phyloP scores from a whole-genome alignment of 2,329 filamentous ascomycete species.

The Pseudohalonectria lignicola region DNA sequence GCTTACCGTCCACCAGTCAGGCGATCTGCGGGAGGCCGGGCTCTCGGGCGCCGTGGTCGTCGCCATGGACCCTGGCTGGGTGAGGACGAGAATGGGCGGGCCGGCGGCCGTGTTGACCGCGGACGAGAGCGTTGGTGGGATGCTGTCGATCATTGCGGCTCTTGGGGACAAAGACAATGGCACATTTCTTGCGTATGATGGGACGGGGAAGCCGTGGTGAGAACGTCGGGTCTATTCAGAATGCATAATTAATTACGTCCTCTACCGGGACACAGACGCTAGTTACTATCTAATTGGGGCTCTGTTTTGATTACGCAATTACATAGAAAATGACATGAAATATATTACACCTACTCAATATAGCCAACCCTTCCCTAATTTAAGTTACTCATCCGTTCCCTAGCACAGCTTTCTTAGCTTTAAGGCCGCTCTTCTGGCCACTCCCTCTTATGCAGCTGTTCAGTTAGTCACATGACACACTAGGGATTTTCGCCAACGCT shows the following conservation, averaged over 20 bases:
- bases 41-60: constrained; percentile 16
- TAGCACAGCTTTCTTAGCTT: no score
- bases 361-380: not conserved
- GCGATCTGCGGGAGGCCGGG: constrained; percentile 9
- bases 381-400: no score
- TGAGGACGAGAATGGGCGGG: constrained; percentile 21
- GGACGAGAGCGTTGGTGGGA: constrained; percentile 26
- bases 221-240: not conserved
- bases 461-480: no score
- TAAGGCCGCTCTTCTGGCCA: no score
- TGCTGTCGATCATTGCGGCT: constrained; percentile 65
- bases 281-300: no score
- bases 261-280: no score
- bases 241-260: no score
- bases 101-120: constrained; percentile 14
- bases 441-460: no score
- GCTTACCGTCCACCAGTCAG: constrained; percentile 19
- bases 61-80: constrained; percentile 21
- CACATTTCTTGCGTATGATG: constrained; percentile 11
- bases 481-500: no score
- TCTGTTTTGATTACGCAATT: not conserved
- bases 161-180: constrained; percentile 41
- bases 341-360: not conserved
- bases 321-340: not conserved
- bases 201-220: constrained; percentile 14